Percentiles rank a stretch among this genome's conserved stretches.
Conservation (phyloP, 2,329 filamentous ascomycete genomes). For the Pseudocercospora fuligena region DNA sequence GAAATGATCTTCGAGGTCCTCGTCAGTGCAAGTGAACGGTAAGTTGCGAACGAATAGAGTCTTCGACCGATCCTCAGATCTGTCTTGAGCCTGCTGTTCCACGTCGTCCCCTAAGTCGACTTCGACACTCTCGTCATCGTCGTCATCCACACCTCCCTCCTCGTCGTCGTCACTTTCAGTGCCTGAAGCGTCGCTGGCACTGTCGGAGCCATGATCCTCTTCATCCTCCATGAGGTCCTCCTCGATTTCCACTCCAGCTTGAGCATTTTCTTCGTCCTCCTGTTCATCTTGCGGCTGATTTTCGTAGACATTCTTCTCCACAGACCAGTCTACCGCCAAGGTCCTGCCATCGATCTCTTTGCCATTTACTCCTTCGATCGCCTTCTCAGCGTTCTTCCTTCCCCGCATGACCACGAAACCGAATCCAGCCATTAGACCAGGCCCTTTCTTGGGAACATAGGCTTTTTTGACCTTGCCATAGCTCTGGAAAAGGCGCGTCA, state of each 20-base stretch:
- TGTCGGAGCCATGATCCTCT: conserved; percentile 38
- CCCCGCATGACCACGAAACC: conserved; percentile 90
- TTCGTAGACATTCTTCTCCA: conserved; percentile 80
- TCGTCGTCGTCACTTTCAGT: conserved; percentile 50
- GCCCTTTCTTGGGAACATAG: conserved; percentile 78
- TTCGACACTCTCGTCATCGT: conserved; percentile 49
- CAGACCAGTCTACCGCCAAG: conserved; percentile 94
- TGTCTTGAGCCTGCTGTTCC: conserved; percentile 48
- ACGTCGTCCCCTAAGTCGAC: conserved; percentile 45
- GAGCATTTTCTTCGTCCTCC: conserved; percentile 42
- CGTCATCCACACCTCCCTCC: conserved; percentile 48
- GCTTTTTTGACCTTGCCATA: conserved; percentile 91
- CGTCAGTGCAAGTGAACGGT: conserved; percentile 85
- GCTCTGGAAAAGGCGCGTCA: conserved; percentile 78
- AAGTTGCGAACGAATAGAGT: conserved; percentile 94
- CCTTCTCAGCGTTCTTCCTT: conserved; percentile 87
- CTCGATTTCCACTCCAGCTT: conserved; percentile 34
- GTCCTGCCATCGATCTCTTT: conserved; percentile 86
- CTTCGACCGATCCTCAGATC: conserved; percentile 66
- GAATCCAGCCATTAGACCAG: conserved; percentile 75
- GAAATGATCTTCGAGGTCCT: conserved; percentile 83
- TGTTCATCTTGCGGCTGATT: conserved; percentile 45
- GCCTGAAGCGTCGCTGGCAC: conserved; percentile 41
- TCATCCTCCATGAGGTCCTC: conserved; percentile 23
- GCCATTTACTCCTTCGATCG: conserved; percentile 83